Conservation (phyloP, 345 rosid genomes). For the Eucalyptus rudis region DNA sequence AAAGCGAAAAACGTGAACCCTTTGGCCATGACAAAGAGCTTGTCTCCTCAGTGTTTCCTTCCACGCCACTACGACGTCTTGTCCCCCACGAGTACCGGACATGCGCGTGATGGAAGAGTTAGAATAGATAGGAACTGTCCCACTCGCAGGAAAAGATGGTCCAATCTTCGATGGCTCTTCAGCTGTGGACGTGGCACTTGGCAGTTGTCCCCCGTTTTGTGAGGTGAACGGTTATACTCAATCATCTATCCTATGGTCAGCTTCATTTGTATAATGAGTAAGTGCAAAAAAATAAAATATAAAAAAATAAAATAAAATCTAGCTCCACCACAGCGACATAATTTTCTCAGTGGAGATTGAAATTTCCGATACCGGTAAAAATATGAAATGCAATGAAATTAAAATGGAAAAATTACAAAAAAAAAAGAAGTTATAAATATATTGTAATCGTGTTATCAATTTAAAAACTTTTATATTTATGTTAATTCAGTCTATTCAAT, state of each 20-base stretch:
- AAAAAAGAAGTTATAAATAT: too few species aligned
- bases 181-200: background rate
- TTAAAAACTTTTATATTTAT: too few species aligned
- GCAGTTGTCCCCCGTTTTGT: background rate
- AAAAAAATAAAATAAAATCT: background rate
- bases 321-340: background rate
- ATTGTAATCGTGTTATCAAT: rapidly evolving
- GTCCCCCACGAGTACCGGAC: background rate
- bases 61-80: background rate
- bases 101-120: background rate
- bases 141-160: background rate
- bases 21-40: background rate
- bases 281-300: background rate
- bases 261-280: background rate
- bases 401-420: too few species aligned
- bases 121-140: background rate
- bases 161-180: background rate
- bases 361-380: background rate
- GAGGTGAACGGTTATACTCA: background rate
- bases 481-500: too few species aligned
- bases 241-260: background rate
- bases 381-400: background rate
- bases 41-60: background rate
- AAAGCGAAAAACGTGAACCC: background rate
- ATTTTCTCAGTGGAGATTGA: background rate